Evolutionary conservation across 495 filamentous ascomycete genomes (phyloP).

Genomic region (Podospora sp.): DNA sequence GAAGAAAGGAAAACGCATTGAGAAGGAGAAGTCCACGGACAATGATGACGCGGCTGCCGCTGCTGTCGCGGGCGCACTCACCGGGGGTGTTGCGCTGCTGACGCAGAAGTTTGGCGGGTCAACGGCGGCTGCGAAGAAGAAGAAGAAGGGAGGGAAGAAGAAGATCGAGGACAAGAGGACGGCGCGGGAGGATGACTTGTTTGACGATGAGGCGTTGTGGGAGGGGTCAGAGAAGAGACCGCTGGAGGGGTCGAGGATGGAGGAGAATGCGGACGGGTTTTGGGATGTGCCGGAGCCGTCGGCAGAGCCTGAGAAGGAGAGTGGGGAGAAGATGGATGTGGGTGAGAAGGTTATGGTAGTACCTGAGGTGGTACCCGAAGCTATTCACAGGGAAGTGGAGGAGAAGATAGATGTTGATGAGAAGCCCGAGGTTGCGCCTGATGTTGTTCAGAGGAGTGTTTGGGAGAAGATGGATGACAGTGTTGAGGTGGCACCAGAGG

Average conservation of each 20-base stretch:
- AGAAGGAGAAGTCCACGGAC: conserved; percentile 16
- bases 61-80: conserved; percentile 28
- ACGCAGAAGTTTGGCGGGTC: conserved; percentile 35
- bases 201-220: conserved; percentile 52
- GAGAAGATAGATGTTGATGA: neutral
- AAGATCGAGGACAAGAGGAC: conserved; percentile 34
- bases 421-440: neutral
- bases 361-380: neutral
- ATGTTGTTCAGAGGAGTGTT: neutral
- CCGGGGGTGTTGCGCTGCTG: conserved; percentile 32
- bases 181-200: conserved; percentile 44
- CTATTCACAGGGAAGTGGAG: neutral
- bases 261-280: conserved; percentile 21
- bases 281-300: conserved; percentile 22
- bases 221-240: conserved; percentile 56
- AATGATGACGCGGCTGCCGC: conserved; percentile 21
- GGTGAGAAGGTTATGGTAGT: neutral
- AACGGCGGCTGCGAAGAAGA: conserved; percentile 16
- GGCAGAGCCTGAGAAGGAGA: neutral
- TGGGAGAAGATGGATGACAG: neutral
- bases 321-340: neutral
- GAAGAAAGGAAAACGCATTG: conserved; percentile 13
- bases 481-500: neutral
- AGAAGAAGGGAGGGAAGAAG: conserved; percentile 10
- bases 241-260: conserved; percentile 25